Percentiles rank a stretch among this genome's conserved stretches.
Conservation (phyloP, 257 asterid genomes). For the Gardenia jasminoides region DNA sequence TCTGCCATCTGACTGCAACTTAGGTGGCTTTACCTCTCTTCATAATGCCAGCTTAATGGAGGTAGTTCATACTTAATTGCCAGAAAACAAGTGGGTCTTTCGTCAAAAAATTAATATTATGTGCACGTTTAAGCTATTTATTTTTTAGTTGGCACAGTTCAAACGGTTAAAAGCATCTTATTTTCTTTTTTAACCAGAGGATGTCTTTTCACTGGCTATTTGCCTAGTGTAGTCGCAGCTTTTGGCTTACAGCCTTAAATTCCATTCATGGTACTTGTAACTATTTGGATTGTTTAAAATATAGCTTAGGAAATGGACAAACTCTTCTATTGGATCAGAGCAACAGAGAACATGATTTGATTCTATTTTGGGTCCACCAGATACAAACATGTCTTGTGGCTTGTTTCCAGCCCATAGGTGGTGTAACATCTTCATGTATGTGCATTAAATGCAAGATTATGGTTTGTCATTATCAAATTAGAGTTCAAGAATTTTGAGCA, state of each 20-base stretch:
- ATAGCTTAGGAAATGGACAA: constrained; percentile 36
- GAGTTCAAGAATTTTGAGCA: neutral
- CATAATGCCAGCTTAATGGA: constrained; percentile 49
- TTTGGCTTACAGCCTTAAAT: neutral
- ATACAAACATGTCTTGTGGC: constrained; percentile 43
- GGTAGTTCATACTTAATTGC: constrained; percentile 40
- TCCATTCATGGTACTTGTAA: constrained; percentile 22
- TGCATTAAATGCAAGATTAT: neutral
- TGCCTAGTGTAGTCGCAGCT: neutral
- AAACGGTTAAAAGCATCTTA: neutral
- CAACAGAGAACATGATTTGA: constrained; percentile 33
- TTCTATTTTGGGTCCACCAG: constrained; percentile 51
- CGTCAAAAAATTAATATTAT: neutral
- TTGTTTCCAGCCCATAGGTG: constrained; percentile 32
- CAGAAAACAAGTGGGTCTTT: neutral
- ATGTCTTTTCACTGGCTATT: constrained; percentile 2
- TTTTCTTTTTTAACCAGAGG: neutral
- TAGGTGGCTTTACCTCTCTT: constrained; percentile 42
- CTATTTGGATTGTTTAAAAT: constrained; percentile 21
- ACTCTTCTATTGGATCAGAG: constrained; percentile 13
- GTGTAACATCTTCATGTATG: constrained; percentile 2
- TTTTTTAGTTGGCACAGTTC: neutral
- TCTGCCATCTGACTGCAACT: constrained; percentile 36
- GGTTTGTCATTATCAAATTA: constrained; percentile 2
- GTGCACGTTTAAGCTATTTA: neutral